A percentile compares a stretch with the other conserved stretches of the same genome.
phyloP scores from a whole-genome alignment of 106 monocot species.

The Apostasia ramifera region DNA sequence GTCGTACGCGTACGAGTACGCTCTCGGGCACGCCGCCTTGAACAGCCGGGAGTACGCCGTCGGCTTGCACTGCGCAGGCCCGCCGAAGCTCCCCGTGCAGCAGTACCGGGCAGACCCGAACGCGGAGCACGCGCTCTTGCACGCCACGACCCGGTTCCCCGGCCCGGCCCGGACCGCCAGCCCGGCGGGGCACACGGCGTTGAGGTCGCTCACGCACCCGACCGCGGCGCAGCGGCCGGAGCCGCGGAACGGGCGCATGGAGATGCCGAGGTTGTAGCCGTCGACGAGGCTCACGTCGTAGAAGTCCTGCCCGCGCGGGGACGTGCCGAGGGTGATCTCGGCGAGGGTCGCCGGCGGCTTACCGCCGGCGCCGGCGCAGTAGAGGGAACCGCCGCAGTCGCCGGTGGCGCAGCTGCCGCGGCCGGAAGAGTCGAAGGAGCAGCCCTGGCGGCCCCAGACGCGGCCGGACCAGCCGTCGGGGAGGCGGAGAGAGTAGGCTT shows the following conservation, averaged over 20 bases:
- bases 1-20: conserved; percentile 72
- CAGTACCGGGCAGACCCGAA: conserved; percentile 64
- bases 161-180: conserved; percentile 25
- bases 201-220: conserved; percentile 56
- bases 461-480: conserved; percentile 60
- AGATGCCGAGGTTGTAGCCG: conserved; percentile 58
- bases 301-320: conserved; percentile 30
- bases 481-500: conserved; percentile 49
- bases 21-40: conserved; percentile 57
- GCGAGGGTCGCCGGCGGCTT: conserved; percentile 57
- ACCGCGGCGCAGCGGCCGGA: conserved; percentile 39
- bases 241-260: conserved; percentile 38
- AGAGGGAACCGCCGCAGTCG: conserved; percentile 54
- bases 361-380: conserved; percentile 56
- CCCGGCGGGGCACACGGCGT: conserved; percentile 37
- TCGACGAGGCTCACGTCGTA: conserved; percentile 75
- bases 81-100: conserved; percentile 66
- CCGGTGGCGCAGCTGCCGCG: conserved; percentile 57
- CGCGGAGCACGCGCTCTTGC: conserved; percentile 68
- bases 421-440: conserved; percentile 46
- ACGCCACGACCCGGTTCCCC: conserved; percentile 44
- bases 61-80: conserved; percentile 59
- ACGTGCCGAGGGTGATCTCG: conserved; percentile 45
- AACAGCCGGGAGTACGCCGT: conserved; percentile 64
- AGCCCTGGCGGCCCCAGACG: conserved; percentile 61